A percentile compares a stretch with the other conserved stretches of the same genome.
These are phyloP conservation scores for Litsea cubeba DNA, from an alignment of 164 flowering plant genomes.

Conservation along the genomic window DNA sequence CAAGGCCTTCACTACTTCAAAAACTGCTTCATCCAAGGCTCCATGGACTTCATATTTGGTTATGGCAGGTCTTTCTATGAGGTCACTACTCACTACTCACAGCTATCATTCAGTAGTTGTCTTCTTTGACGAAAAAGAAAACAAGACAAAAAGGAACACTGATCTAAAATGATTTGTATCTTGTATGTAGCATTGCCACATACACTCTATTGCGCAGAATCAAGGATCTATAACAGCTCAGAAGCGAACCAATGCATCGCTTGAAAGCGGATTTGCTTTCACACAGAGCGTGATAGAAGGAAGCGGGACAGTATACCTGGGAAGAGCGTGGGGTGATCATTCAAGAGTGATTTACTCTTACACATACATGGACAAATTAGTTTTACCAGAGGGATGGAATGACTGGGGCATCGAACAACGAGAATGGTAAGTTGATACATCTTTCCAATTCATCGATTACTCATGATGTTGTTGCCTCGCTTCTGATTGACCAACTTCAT, in stretches of 20 bases:
- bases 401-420: conserved; percentile 41
- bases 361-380: conserved; percentile 58
- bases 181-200: conserved; percentile 41
- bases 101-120: neutral
- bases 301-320: conserved; percentile 52
- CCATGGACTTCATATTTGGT: conserved; percentile 79
- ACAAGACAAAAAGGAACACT: neutral
- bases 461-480: too few relatives aligned
- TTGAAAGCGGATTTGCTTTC: conserved; percentile 70
- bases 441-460: too few relatives aligned
- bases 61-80: conserved; percentile 58
- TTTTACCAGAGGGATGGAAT: conserved; percentile 70
- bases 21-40: conserved; percentile 70
- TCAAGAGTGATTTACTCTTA: conserved; percentile 69
- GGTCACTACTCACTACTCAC: conserved; percentile 24
- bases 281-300: conserved; percentile 48
- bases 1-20: conserved; percentile 66
- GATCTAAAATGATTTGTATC: neutral
- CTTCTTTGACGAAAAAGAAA: neutral
- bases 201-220: conserved; percentile 59
- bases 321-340: conserved; percentile 81
- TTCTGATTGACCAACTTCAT: too few relatives aligned
- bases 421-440: neutral
- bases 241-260: conserved; percentile 31
- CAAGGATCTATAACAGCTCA: conserved; percentile 70